Conservation (phyloP, 2,329 filamentous ascomycete species). For the Chaetomiaceae sp. region DNA sequence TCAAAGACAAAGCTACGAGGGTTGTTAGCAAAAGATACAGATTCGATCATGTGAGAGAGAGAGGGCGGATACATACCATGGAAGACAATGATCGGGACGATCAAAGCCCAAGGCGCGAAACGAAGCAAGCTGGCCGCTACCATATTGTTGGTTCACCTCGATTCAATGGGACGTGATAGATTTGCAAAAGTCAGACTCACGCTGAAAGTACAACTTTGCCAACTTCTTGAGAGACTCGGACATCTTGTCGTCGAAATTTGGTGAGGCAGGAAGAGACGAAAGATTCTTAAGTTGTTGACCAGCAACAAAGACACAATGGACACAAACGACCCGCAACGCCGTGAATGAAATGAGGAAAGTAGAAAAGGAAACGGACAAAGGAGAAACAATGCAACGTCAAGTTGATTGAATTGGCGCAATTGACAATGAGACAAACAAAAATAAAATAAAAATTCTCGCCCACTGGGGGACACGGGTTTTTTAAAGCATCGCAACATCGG, state of each 20-base stretch:
- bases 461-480: no score
- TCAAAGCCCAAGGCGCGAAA: slow-evolving; percentile 18
- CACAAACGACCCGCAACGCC: slow-evolving; percentile 8
- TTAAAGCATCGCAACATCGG: no score
- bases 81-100: slow-evolving; percentile 26
- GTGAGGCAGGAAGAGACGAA: background rate
- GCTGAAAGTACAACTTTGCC: slow-evolving; percentile 19
- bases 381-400: slow-evolving; percentile 1
- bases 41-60: background rate
- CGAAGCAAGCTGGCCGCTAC: slow-evolving; percentile 8
- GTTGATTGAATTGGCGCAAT: background rate
- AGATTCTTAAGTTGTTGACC: slow-evolving; percentile 15
- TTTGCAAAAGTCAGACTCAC: slow-evolving; percentile 4
- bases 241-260: slow-evolving; percentile 17
- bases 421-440: background rate
- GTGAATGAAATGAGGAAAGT: background rate
- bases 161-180: background rate
- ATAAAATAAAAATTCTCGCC: background rate
- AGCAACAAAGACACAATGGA: slow-evolving; percentile 17
- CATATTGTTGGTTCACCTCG: slow-evolving; percentile 1
- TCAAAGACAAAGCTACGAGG: slow-evolving; percentile 21
- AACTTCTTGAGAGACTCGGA: slow-evolving; percentile 8
- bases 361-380: background rate
- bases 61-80: slow-evolving; percentile 12
- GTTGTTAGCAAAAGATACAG: slow-evolving; percentile 3